Percentiles rank a stretch among this genome's conserved stretches.
These are phyloP conservation scores for Suillus americanus DNA, from an alignment of 768 basidiomycete genomes.

Conservation along the genomic window DNA sequence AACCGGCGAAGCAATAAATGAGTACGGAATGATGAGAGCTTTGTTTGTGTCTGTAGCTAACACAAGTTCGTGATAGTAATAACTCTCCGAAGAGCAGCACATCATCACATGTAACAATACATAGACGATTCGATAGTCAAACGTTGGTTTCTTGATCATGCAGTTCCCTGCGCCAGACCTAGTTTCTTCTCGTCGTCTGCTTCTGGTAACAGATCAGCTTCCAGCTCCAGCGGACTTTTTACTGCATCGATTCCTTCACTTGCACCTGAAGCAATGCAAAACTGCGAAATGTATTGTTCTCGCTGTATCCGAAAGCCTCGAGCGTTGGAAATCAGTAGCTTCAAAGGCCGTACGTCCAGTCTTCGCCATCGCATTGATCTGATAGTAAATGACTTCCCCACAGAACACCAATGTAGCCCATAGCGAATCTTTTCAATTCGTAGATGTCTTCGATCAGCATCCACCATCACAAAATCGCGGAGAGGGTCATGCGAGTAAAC, in stretches of 20 bases:
- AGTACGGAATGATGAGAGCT: neutral
- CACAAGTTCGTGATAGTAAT: too few relatives aligned
- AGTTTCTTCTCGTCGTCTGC: constrained; percentile 45
- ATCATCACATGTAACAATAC: too few relatives aligned
- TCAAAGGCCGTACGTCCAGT: constrained; percentile 57
- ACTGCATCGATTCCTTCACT: constrained; percentile 51
- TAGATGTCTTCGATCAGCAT: constrained; percentile 49
- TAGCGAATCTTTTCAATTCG: constrained; percentile 45
- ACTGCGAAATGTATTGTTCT: constrained; percentile 47
- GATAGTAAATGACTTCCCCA: constrained; percentile 8
- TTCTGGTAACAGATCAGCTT: constrained; percentile 72
- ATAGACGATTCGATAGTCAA: neutral
- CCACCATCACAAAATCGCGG: constrained; percentile 15
- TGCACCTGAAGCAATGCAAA: constrained; percentile 49
- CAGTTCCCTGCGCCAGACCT: constrained; percentile 58
- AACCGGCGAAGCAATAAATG: neutral
- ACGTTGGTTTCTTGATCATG: constrained; percentile 14
- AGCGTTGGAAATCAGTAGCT: constrained; percentile 63
- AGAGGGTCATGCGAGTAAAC: constrained; percentile 11
- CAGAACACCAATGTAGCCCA: constrained; percentile 37
- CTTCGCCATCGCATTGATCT: neutral
- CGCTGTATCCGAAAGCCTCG: constrained; percentile 54
- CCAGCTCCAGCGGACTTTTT: constrained; percentile 73
- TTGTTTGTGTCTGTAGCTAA: neutral
- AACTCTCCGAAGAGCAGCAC: too few relatives aligned